Evolutionary conservation across 768 basidiomycete species (phyloP).

Genomic region (Suillus occidentalis): DNA sequence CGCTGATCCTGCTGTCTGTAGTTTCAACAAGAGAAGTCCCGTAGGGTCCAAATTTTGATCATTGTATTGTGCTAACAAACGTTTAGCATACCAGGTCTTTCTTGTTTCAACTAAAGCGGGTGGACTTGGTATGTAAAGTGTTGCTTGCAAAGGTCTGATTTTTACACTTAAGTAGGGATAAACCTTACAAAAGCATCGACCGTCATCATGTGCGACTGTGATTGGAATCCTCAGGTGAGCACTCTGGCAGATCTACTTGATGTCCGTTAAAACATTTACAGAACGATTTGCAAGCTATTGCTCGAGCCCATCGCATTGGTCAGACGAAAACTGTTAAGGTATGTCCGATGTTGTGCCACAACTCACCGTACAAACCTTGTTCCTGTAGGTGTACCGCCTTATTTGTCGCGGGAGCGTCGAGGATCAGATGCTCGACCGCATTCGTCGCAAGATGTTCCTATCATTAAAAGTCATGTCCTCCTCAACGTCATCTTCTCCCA

Average conservation of each 20-base stretch:
- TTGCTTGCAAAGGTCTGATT: conserved; percentile 18
- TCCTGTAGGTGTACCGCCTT: conserved; percentile 45
- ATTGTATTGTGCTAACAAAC: conserved; percentile 6
- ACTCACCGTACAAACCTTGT: not conserved
- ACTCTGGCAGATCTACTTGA: conserved; percentile 12
- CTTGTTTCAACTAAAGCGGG: conserved; percentile 72
- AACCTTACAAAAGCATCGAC: conserved; percentile 81
- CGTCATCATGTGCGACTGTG: conserved; percentile 77
- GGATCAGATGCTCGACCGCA: conserved; percentile 72
- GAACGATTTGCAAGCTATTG: conserved; percentile 85
- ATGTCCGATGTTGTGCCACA: conserved; percentile 1
- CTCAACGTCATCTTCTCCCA: conserved; percentile 25
- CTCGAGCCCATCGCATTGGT: conserved; percentile 80
- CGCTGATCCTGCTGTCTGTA: conserved; percentile 16
- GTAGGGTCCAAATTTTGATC: conserved; percentile 34
- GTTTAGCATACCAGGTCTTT: conserved; percentile 61
- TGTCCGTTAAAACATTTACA: conserved; percentile 27
- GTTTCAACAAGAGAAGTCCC: conserved; percentile 61
- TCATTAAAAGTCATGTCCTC: conserved; percentile 62
- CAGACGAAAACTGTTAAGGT: conserved; percentile 73
- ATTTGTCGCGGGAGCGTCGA: conserved; percentile 72
- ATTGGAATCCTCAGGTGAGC: conserved; percentile 54
- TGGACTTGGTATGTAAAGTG: conserved; percentile 50
- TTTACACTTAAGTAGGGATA: conserved; percentile 50
- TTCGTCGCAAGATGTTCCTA: conserved; percentile 69